These are phyloP conservation scores for Cladosporium sp. DNA, from an alignment of 2,329 filamentous ascomycete species.

Conservation along the genomic window DNA sequence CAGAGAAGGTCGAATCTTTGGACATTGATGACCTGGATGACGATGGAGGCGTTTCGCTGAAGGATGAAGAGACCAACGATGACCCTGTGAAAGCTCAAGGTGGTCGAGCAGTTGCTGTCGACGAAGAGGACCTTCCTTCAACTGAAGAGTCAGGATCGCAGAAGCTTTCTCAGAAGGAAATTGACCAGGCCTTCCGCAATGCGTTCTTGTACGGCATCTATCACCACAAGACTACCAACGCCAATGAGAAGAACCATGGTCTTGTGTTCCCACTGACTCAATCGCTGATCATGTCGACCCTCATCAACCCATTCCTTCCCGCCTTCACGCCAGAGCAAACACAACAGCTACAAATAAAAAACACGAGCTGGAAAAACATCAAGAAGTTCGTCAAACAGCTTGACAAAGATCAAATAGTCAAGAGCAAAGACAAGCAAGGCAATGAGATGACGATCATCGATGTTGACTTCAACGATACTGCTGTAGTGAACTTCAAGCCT, in stretches of 20 bases:
- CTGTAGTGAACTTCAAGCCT: slow-evolving; percentile 54
- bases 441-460: slow-evolving; percentile 62
- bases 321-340: slow-evolving; percentile 52
- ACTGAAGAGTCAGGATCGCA: slow-evolving; percentile 34
- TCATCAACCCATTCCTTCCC: slow-evolving; percentile 64
- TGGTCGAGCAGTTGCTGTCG: slow-evolving; percentile 25
- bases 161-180: slow-evolving; percentile 59
- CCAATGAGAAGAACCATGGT: slow-evolving; percentile 48
- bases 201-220: slow-evolving; percentile 62
- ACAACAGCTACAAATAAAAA: slow-evolving; percentile 62
- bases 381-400: slow-evolving; percentile 66
- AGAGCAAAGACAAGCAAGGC: slow-evolving; percentile 60
- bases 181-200: slow-evolving; percentile 61
- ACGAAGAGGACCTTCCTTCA: slow-evolving; percentile 18
- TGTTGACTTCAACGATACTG: slow-evolving; percentile 58
- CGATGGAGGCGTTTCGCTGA: slow-evolving; percentile 45
- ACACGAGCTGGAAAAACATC: slow-evolving; percentile 66
- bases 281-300: slow-evolving; percentile 58
- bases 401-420: slow-evolving; percentile 60
- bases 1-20: slow-evolving; percentile 39
- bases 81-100: slow-evolving; percentile 27
- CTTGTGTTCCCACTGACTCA: slow-evolving; percentile 61
- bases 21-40: slow-evolving; percentile 42
- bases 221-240: slow-evolving; percentile 55
- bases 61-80: slow-evolving; percentile 20